Percentiles rank a stretch among this genome's conserved stretches.
Evolutionary conservation across 352 stramenopile species (phyloP).

Genomic region (Blastocystis sp.): DNA sequence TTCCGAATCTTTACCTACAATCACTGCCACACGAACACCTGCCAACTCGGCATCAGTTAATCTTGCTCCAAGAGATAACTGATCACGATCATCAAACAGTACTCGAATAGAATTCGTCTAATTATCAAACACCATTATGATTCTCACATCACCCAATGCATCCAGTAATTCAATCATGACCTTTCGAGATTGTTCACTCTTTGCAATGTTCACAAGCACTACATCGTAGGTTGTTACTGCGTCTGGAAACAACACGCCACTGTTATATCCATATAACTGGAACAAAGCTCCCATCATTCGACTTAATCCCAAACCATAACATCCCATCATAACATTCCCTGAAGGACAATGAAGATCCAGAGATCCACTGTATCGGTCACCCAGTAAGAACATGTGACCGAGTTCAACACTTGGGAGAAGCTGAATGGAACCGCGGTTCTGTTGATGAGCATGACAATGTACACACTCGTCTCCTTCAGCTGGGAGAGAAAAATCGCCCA

Average conservation of each 20-base stretch:
- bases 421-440: not conserved
- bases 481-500: not conserved
- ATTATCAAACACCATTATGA: not conserved
- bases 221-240: constrained; percentile 47
- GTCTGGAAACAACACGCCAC: constrained; percentile 50
- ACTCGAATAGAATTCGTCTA: constrained; percentile 47
- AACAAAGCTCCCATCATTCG: constrained; percentile 34
- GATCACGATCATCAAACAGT: constrained; percentile 39
- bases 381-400: constrained; percentile 38
- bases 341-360: not conserved
- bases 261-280: constrained; percentile 33
- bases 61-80: not conserved
- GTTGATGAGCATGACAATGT: not conserved
- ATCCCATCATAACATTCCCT: constrained; percentile 3
- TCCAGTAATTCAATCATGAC: constrained; percentile 21
- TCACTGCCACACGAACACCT: constrained; percentile 21
- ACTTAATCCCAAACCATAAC: constrained; percentile 50
- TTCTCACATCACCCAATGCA: constrained; percentile 13
- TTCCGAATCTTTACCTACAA: constrained; percentile 29
- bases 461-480: not conserved
- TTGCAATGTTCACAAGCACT: not conserved
- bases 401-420: not conserved
- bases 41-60: constrained; percentile 54
- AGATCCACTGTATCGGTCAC: not conserved
- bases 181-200: not conserved